These are phyloP conservation scores for Sugiyamaella chiloensis DNA, from an alignment of 805 yeast species.

Conservation along the genomic window DNA sequence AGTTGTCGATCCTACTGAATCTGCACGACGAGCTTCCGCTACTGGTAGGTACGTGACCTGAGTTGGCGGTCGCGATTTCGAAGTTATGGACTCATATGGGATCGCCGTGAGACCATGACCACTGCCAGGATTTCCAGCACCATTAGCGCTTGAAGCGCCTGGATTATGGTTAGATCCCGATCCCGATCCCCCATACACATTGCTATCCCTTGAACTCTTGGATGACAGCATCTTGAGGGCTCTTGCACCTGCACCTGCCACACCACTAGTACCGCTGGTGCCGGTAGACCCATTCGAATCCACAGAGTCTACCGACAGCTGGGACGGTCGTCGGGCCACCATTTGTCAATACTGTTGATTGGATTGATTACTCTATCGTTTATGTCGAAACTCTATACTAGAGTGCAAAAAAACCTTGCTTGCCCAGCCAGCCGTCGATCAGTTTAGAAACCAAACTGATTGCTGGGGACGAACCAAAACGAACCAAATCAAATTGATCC, in stretches of 20 bases:
- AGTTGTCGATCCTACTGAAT: conserved; percentile 10
- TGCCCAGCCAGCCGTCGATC: too few species aligned
- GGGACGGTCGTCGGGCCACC: conserved; percentile 8
- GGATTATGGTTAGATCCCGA: too few species aligned
- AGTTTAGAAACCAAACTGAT: too few species aligned
- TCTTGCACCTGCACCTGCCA: too few species aligned
- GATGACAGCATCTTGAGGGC: conserved; percentile 8
- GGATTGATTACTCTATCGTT: too few species aligned
- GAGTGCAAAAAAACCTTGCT: too few species aligned
- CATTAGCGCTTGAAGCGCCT: not conserved
- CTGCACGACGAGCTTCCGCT: conserved; percentile 10
- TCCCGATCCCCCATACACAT: not conserved
- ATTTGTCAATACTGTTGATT: not conserved
- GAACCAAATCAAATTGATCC: too few species aligned
- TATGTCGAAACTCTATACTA: too few species aligned
- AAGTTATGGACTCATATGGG: conserved; percentile 25
- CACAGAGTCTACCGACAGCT: conserved; percentile 8
- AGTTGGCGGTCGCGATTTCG: conserved; percentile 24
- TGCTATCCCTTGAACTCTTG: conserved; percentile 1
- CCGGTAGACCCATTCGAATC: conserved; percentile 5
- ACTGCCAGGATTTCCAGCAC: not conserved
- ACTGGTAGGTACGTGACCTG: conserved; percentile 26
- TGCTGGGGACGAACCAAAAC: too few species aligned
- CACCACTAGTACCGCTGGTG: not conserved
- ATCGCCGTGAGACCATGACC: conserved; percentile 11